Evolutionary conservation across 257 asterid genomes (phyloP).

Genomic region (Misopates orontium): DNA sequence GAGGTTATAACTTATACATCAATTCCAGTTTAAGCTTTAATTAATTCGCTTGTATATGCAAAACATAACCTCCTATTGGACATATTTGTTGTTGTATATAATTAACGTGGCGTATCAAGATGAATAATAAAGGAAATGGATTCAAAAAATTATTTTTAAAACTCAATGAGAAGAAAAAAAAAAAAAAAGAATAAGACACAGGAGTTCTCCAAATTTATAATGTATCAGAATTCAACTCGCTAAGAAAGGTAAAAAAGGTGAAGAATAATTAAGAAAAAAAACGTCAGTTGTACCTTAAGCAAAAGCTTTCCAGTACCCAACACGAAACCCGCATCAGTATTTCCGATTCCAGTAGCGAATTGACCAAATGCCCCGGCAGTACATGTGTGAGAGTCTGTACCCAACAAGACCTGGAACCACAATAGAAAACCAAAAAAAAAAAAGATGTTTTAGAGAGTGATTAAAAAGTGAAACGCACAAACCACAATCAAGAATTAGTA

Average conservation of each 20-base stretch:
- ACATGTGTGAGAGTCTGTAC: constrained; percentile 94
- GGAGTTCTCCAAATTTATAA: constrained; percentile 5
- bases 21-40: too few relatives aligned
- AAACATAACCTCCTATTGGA: background rate
- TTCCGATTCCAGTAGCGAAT: constrained; percentile 94
- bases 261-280: constrained; percentile 4
- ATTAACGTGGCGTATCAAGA: background rate
- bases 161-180: constrained; percentile 14
- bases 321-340: constrained; percentile 94
- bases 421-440: constrained; percentile 7
- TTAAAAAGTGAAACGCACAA: background rate
- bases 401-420: constrained; percentile 69
- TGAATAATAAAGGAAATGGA: too few relatives aligned
- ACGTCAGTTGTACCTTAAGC: constrained; percentile 65
- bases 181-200: background rate
- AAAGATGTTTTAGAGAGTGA: constrained; percentile 7
- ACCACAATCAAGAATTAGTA: constrained; percentile 23
- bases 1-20: too few relatives aligned
- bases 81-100: background rate
- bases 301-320: constrained; percentile 94
- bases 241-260: background rate
- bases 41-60: background rate
- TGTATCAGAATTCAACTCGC: background rate
- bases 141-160: background rate
- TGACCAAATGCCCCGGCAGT: constrained; percentile 99